These are phyloP conservation scores for Magnolia kwangsiensis DNA, from an alignment of 164 flowering plant genomes.

Conservation along the genomic window DNA sequence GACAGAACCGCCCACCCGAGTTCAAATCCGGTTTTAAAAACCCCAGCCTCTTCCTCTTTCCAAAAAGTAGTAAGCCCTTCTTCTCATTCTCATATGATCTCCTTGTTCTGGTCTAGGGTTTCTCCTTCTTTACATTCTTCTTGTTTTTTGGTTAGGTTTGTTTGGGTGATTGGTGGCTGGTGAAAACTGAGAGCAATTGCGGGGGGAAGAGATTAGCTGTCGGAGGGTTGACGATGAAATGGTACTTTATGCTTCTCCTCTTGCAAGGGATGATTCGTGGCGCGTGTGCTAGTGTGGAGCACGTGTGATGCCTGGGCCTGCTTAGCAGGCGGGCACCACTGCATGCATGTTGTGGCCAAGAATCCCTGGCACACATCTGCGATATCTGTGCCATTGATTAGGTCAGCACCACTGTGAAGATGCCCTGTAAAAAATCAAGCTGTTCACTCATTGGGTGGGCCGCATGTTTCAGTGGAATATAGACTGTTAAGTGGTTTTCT, in stretches of 20 bases:
- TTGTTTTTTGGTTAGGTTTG: slow-evolving; percentile 30
- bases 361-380: too few species aligned
- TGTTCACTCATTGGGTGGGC: too few species aligned
- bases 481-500: too few species aligned
- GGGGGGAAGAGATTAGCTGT: slow-evolving; percentile 43
- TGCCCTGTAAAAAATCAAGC: too few species aligned
- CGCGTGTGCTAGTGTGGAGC: too few species aligned
- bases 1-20: background rate
- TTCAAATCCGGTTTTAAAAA: background rate
- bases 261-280: too few species aligned
- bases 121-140: background rate
- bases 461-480: too few species aligned
- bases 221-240: slow-evolving; percentile 36
- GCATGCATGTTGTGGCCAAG: too few species aligned
- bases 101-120: background rate
- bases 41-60: background rate
- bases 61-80: background rate
- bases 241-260: slow-evolving; percentile 19
- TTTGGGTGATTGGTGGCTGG: slow-evolving; percentile 66
- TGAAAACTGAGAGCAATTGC: slow-evolving; percentile 26
- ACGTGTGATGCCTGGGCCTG: too few species aligned
- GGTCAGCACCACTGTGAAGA: too few species aligned
- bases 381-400: too few species aligned
- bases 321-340: too few species aligned
- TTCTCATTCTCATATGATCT: background rate